These are phyloP conservation scores for Penicillium sp. DNA, from an alignment of 2,329 filamentous ascomycete genomes.

Conservation along the genomic window DNA sequence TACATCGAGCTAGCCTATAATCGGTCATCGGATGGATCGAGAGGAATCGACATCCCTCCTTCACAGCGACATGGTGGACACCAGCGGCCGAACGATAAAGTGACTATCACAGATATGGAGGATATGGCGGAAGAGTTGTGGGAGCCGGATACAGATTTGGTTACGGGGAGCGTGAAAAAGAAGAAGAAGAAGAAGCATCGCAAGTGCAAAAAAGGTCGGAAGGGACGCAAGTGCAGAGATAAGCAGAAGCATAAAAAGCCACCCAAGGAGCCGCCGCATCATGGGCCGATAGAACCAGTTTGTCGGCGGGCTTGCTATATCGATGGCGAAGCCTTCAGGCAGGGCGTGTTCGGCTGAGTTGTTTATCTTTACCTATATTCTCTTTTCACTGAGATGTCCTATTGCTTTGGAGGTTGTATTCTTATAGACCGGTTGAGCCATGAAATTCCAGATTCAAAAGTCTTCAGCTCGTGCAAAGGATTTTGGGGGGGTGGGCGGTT, in stretches of 20 bases:
- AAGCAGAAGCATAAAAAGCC: conserved; percentile 2
- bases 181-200: conserved; percentile 19
- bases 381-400: background rate
- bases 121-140: background rate
- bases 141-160: conserved; percentile 10
- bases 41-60: conserved; percentile 2
- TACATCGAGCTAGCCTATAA: conserved; percentile 50
- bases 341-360: conserved; percentile 8
- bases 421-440: background rate
- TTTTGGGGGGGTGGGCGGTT: too few species aligned
- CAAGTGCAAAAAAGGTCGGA: conserved; percentile 18
- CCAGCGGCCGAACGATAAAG: conserved; percentile 6
- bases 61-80: conserved; percentile 21
- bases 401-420: background rate
- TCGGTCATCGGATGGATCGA: conserved; percentile 24
- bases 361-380: conserved; percentile 1
- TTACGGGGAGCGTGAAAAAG: conserved; percentile 9
- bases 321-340: conserved; percentile 14
- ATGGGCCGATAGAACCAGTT: background rate
- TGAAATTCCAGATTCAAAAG: background rate
- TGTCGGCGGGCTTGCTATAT: conserved; percentile 22
- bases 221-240: conserved; percentile 6
- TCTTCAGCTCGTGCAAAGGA: background rate
- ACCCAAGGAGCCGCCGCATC: background rate
- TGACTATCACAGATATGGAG: background rate